These are phyloP conservation scores for Cyanidiococcus yangmingshanensis DNA, from an alignment of 23 red algal genomes.

Conservation along the genomic window DNA sequence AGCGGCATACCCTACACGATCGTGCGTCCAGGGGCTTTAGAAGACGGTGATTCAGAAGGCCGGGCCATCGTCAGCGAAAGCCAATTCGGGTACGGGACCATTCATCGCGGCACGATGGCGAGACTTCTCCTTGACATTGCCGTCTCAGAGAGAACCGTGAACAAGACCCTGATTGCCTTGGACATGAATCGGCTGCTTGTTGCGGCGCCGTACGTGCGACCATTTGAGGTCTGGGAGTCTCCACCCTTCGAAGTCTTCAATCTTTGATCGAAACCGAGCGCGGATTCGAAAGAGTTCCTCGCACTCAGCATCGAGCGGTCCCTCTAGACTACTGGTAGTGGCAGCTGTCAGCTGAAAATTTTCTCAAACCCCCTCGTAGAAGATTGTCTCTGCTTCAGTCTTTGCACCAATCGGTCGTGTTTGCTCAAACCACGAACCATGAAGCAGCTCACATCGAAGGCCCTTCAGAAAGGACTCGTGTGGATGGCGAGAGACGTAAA, in stretches of 20 bases:
- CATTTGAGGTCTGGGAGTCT: conserved; percentile 84
- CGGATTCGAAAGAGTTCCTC: too few species aligned
- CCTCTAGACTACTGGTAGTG: too few species aligned
- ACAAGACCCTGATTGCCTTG: conserved; percentile 60
- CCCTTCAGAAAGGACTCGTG: too few species aligned
- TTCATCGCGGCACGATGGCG: conserved; percentile 51
- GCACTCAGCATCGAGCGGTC: too few species aligned
- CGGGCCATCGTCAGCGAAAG: conserved; percentile 45
- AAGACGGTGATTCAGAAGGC: conserved; percentile 35
- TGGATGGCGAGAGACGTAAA: too few species aligned
- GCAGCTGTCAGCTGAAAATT: too few species aligned
- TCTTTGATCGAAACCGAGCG: conserved; percentile 9
- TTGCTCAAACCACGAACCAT: too few species aligned
- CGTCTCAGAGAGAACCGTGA: conserved; percentile 36
- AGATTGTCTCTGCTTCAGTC: too few species aligned
- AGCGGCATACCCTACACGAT: conserved; percentile 26
- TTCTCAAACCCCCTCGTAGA: too few species aligned
- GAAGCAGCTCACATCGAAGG: too few species aligned
- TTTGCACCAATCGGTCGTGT: too few species aligned
- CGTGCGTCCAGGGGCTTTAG: conserved; percentile 50
- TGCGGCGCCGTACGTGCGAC: conserved; percentile 70
- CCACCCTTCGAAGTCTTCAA: conserved; percentile 53
- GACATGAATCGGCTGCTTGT: conserved; percentile 49
- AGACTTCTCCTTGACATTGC: conserved; percentile 32
- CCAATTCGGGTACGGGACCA: conserved; percentile 53